Percentiles rank a stretch among this genome's conserved stretches.
Evolutionary conservation across 768 basidiomycete species (phyloP).

Genomic region (Suillus luteus): DNA sequence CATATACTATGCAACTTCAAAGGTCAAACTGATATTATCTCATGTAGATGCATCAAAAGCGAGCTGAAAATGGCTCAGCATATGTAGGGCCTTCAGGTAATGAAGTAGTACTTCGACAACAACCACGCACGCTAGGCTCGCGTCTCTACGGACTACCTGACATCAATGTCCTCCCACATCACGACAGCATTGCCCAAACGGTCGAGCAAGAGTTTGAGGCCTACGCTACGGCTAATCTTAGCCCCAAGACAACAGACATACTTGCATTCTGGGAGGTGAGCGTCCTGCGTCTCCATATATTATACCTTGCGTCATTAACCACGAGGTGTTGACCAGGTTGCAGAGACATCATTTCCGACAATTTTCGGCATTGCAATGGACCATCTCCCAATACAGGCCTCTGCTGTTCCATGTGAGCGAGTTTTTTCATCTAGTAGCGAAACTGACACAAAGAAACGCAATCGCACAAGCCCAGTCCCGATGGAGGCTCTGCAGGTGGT

Average conservation of each 20-base stretch:
- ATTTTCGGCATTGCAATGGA: conserved; percentile 19
- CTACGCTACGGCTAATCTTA: background rate
- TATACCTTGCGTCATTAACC: background rate
- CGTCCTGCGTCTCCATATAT: background rate
- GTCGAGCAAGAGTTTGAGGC: background rate
- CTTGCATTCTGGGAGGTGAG: background rate
- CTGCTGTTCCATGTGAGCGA: conserved; percentile 26
- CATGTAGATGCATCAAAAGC: background rate
- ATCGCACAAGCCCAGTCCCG: conserved; percentile 1
- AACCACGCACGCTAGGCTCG: background rate
- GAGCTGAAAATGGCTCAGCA: background rate
- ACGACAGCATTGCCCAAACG: background rate
- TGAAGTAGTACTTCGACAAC: background rate
- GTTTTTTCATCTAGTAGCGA: conserved; percentile 24
- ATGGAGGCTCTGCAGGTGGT: conserved; percentile 26
- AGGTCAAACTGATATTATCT: background rate
- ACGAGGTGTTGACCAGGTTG: background rate
- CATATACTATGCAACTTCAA: background rate
- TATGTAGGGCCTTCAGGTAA: background rate
- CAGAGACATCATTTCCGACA: background rate
- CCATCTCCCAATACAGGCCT: conserved; percentile 24
- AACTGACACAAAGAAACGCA: conserved; percentile 7
- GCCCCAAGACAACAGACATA: background rate
- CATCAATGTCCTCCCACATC: background rate
- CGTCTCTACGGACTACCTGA: background rate